These are phyloP conservation scores for Dissoconium aciculare DNA, from an alignment of 2,329 filamentous ascomycete genomes.

Conservation along the genomic window DNA sequence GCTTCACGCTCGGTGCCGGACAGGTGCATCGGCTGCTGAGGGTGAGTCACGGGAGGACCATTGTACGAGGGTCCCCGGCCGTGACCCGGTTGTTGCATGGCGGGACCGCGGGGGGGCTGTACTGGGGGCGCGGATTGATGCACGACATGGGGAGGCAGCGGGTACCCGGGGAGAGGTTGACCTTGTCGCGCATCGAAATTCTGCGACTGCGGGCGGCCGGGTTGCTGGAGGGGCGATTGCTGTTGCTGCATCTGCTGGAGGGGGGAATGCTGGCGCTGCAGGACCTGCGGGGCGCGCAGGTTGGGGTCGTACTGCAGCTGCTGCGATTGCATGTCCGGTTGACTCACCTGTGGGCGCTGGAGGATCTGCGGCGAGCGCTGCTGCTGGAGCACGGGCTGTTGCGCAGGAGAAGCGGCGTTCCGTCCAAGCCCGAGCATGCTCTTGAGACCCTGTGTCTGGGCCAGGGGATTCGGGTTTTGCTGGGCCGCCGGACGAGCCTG, in stretches of 20 bases:
- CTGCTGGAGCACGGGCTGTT: constrained; percentile 19
- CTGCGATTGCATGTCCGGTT: constrained; percentile 18
- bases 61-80: constrained; percentile 35
- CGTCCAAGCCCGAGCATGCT: constrained; percentile 21
- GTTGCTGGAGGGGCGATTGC: constrained; percentile 7
- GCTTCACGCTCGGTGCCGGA: constrained; percentile 71
- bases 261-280: constrained; percentile 24
- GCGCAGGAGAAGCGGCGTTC: constrained; percentile 9
- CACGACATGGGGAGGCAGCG: constrained; percentile 12
- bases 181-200: constrained; percentile 16
- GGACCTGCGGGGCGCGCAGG: constrained; percentile 26
- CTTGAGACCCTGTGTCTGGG: constrained; percentile 22
- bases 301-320: constrained; percentile 29
- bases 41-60: constrained; percentile 45
- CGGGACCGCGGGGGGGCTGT: constrained; percentile 24
- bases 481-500: constrained; percentile 37
- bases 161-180: constrained; percentile 15
- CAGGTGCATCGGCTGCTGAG: constrained; percentile 59
- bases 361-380: constrained; percentile 31
- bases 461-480: constrained; percentile 12
- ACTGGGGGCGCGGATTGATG: constrained; percentile 16
- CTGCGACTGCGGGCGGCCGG: constrained; percentile 11
- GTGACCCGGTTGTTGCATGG: constrained; percentile 17
- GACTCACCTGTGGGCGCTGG: constrained; percentile 32
- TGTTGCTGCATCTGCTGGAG: constrained; percentile 10